Conservation (phyloP, 768 basidiomycete species). For the Termitomyces sp. region DNA sequence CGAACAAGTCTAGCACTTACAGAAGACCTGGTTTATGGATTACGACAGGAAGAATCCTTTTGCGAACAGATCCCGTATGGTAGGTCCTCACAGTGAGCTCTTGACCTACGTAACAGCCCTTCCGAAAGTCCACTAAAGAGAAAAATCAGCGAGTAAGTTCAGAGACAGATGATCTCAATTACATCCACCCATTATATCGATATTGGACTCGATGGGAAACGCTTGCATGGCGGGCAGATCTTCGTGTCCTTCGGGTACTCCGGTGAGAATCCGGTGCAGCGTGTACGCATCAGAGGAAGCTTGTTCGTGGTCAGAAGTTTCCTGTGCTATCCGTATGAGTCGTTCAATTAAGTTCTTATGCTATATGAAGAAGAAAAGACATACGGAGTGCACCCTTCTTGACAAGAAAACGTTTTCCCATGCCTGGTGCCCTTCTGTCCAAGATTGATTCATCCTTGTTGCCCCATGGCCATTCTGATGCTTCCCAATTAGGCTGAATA, state of each 20-base stretch:
- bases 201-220: conserved; percentile 91
- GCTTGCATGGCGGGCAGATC: conserved; percentile 79
- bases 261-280: conserved; percentile 74
- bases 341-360: not conserved
- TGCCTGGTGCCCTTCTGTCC: conserved; percentile 70
- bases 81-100: conserved; percentile 96
- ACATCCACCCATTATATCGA: conserved; percentile 95
- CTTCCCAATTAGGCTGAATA: conserved; percentile 72
- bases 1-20: conserved; percentile 21
- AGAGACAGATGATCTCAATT: conserved; percentile 25
- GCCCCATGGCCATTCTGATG: conserved; percentile 58
- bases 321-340: conserved; percentile 38
- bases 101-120: conserved; percentile 98
- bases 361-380: conserved; percentile 26
- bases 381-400: conserved; percentile 71
- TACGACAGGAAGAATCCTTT: conserved; percentile 82
- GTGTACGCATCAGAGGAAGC: conserved; percentile 56
- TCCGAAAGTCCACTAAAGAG: conserved; percentile 80
- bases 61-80: conserved; percentile 88
- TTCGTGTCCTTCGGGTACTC: conserved; percentile 81
- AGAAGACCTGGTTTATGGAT: conserved; percentile 39
- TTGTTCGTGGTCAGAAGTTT: conserved; percentile 53
- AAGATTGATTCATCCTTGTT: conserved; percentile 43
- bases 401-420: conserved; percentile 75
- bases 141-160: conserved; percentile 7